Conservation (phyloP, 441 rosid species). For the Gossypium trilobum region DNA sequence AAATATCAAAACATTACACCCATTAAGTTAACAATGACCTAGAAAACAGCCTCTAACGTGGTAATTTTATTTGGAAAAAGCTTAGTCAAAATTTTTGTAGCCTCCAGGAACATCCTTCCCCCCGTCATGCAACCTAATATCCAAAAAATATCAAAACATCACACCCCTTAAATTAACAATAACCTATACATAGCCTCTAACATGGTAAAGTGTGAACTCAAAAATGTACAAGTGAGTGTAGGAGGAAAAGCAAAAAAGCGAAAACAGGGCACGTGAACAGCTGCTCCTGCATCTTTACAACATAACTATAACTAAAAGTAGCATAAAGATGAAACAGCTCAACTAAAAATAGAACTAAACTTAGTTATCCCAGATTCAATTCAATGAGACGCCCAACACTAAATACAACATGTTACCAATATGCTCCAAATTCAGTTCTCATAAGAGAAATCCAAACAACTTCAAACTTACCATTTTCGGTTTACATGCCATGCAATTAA, state of each 20-base stretch:
- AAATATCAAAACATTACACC: not conserved
- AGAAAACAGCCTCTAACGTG: not conserved
- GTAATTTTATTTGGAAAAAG: conserved; percentile 49
- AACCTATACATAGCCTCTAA: not conserved
- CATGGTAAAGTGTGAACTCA: not conserved
- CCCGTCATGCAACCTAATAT: conserved; percentile 62
- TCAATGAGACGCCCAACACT: not conserved
- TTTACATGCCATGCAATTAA: not conserved
- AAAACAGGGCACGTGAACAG: not conserved
- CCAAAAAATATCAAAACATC: conserved; percentile 36
- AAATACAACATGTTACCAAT: not conserved
- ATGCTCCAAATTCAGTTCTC: not conserved
- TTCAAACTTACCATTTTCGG: not conserved
- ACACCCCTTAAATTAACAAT: conserved; percentile 21
- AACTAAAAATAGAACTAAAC: not conserved
- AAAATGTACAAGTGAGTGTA: not conserved
- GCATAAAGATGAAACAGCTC: not conserved
- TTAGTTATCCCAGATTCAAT: not conserved
- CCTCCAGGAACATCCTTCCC: conserved; percentile 68
- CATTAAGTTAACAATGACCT: not conserved
- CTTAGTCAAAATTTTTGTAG: conserved; percentile 51
- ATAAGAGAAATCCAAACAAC: not conserved
- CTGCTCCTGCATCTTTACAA: not conserved
- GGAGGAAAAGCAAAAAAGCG: not conserved
- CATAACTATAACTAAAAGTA: not conserved